Base-by-base conservation (phyloP, 805 yeast species). In the Kluyveromyces nonfermentans region DNA sequence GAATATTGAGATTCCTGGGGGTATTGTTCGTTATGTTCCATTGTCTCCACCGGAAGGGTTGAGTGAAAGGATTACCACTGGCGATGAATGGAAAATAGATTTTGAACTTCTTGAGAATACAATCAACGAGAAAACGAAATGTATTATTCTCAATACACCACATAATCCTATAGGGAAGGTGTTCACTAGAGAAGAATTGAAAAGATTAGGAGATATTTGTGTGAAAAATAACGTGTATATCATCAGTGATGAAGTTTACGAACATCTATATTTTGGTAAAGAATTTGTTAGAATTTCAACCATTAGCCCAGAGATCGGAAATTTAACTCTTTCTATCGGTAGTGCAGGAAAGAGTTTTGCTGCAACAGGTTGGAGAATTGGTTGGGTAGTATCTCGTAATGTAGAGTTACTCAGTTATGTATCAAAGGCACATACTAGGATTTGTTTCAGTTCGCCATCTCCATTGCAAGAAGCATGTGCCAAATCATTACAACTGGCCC, bases 291-390 rank as follows among this genome's bases (percentile, higher is more conserved):
- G 97, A 58, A 82, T 93, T 39, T 95, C 96, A 1, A 78, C 86
- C 2, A 67, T 90, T 43, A 70, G 80, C 5, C 89, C 90, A 5
- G 96, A 88, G 55, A 74, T 88, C 47, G 81, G 76, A 21, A 77
- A 77, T 46, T 70, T 88, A 56, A 86, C 97, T 0, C 67, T 93
- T 44, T 82, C 97, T 3, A 94, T 93, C 18, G 97, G 97, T 1
- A 86, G 96, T 22, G 98, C 97, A 6, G 98, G 98, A 50, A 93
- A 93, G 65, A 80, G 96, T 0, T 93, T 93, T 69, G 95, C 96
- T n/a, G 96, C 96, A 36, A 93, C 98, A 10, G 98, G 98, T 43
- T 93, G 97, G 97, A 81, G 98, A 71, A 77, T 93, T 42, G 98
- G 98, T 43, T 93, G 95, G 94, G 74, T 90, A 33, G 80, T 89